Evolutionary conservation across 306 rosid species (phyloP), one percentile per base, ranked within the genome.

Genomic region (Ziziphus jujuba): DNA sequence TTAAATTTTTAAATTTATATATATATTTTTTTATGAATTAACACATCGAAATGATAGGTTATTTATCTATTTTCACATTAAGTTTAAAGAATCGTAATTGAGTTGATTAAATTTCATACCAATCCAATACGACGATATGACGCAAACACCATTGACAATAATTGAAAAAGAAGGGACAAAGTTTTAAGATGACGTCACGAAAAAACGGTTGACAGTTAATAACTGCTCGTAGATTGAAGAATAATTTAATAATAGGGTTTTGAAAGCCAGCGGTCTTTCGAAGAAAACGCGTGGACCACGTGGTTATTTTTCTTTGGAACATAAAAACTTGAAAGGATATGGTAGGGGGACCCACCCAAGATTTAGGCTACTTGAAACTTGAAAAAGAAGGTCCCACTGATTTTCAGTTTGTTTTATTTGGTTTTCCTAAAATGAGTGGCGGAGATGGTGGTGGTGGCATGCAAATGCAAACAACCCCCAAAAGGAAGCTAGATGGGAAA

Each of bases 131-230:
- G n/a, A n/a, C n/a, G n/a, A n/a, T n/a, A n/a, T n/a, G n/a, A n/a
- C n/a, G n/a, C n/a, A n/a, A n/a, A n/a, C n/a, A n/a, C n/a, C n/a
- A n/a, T n/a, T n/a, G n/a, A n/a, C n/a, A n/a, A n/a, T n/a, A n/a
- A n/a, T n/a, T n/a, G n/a, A n/a, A n/a, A n/a, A n/a, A n/a, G 31
- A 13, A 71, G 48, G 36, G 55, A 13, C 16, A 10, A 40, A 56
- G 63, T 71, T 74, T 3, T 9, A 31, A 53, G 57, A 64, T 61
- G 76, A 72, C 79, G 72, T 36, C 86, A 70, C 67, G 45, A 47
- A 77, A 77, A 84, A 83, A 60, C 88, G 83, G 82, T 86, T 80
- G 84, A 80, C 84, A 78, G 90, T 87, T 84, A 71, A 31, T 78
- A 73, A 77, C 53, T 9, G 63, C 62, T 24, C 19, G 33, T 25